Base-by-base conservation (phyloP, 345 rosid genomes). In the Populus euphratica region DNA sequence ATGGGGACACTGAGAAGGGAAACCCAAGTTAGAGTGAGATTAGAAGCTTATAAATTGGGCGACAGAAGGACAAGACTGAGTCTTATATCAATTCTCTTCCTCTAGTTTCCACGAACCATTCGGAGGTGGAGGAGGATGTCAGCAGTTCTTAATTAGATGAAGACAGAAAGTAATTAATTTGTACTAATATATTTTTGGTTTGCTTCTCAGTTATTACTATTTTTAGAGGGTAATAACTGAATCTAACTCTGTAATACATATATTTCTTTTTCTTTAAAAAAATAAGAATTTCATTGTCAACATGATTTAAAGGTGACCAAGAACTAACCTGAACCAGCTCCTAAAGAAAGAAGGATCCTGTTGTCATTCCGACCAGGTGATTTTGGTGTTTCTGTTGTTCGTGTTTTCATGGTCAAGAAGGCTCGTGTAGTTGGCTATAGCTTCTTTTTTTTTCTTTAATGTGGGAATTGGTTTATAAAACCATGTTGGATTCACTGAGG, bases 51-150 rank as follows among this genome's bases (percentile, higher is more conserved):
- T 70, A 81, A 77, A 76, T 79, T 7, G 70, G 65, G 72, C 63
- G 72, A 27, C 79, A 50, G 68, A 73, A n/a, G 36, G 33, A 18
- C 61, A 72, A 36, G 86, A 86, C 76, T 25, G 50, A 71, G 84
- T 81, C 81, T 56, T 70, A 74, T 56, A 78, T 43, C 27, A 70
- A 77, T 80, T 80, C 80, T 77, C 82, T 85, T 81, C 89, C 91
- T 81, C 88, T 79, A 76, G 84, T 90, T 85, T 79, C 72, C 50
- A 81, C 87, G 85, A 5, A 6, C 76, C 77, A n/a, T 76, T 80
- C 75, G 88, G 91, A 75, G 80, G 73, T 50, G n/a, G 59, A 6
- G 23, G 59, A 33, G 36, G 36, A 50, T 50, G 54, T 49, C 54
- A 49, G 54, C 56, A 17, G 56, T 3, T 18, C 18, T 50, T 33